A percentile compares a stretch with the other conserved stretches of the same genome.
phyloP scores from a whole-genome alignment of 1,284 basidiomycete genomes.

The Ustilago cynodontis region DNA sequence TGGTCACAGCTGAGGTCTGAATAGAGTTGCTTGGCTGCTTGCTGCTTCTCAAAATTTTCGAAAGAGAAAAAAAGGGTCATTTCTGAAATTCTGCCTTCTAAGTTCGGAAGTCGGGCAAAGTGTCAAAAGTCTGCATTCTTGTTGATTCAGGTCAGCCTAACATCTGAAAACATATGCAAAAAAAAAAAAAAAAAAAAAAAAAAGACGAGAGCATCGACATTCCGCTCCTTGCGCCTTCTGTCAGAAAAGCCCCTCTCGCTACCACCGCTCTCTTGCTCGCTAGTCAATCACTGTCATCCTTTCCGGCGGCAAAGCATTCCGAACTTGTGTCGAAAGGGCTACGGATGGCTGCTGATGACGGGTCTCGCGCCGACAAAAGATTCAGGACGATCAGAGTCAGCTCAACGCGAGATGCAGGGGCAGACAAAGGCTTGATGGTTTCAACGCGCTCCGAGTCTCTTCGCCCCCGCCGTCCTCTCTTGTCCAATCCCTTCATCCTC shows the following conservation, averaged over 20 bases:
- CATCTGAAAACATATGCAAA: not conserved
- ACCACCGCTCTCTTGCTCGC: not conserved
- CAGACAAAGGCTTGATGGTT: slow-evolving; percentile 4
- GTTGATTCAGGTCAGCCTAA: not conserved
- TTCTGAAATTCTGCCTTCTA: slow-evolving; percentile 1
- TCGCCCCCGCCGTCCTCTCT: not conserved
- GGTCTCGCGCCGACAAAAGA: not conserved
- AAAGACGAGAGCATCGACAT: not conserved
- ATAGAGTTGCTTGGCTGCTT: slow-evolving; percentile 14
- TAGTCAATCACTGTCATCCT: not conserved
- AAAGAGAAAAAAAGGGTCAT: slow-evolving; percentile 11
- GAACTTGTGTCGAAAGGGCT: not conserved
- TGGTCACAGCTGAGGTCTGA: not conserved
- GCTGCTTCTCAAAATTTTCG: slow-evolving; percentile 20
- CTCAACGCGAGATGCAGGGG: slow-evolving; percentile 1
- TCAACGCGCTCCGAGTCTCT: not conserved
- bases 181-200: not conserved
- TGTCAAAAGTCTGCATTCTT: not conserved
- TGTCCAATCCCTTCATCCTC: not conserved
- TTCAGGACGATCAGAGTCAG: not conserved
- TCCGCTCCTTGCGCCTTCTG: slow-evolving; percentile 9
- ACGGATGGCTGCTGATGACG: not conserved
- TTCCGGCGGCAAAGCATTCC: not conserved
- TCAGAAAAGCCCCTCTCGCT: slow-evolving; percentile 8
- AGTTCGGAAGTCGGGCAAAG: slow-evolving; percentile 10